Percentiles rank a stretch among this genome's conserved stretches.
These are phyloP conservation scores for Pythium scleroteichum DNA, from an alignment of 352 stramenopile genomes.

Conservation along the genomic window DNA sequence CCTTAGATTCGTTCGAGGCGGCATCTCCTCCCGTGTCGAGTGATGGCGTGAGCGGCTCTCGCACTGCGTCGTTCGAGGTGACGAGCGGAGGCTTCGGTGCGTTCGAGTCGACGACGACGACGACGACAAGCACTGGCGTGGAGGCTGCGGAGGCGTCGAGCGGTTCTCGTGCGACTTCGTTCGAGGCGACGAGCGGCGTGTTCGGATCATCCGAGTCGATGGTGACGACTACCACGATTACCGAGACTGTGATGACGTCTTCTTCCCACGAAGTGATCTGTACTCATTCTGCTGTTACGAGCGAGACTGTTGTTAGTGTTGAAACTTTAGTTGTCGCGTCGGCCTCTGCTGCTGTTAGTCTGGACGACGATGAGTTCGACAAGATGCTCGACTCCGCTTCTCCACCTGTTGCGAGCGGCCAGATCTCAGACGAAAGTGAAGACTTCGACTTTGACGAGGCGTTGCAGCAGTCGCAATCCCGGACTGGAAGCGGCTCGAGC, in stretches of 20 bases:
- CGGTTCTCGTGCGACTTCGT: conserved; percentile 12
- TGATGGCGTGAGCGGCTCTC: conserved; percentile 1
- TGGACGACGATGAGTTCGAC: conserved; percentile 28
- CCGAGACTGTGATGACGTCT: no score
- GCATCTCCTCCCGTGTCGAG: not conserved
- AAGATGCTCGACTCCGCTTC: conserved; percentile 22
- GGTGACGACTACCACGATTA: no score
- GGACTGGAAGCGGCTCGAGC: conserved; percentile 21
- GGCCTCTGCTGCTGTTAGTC: conserved; percentile 1
- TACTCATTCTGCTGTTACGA: no score
- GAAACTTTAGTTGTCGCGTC: not conserved
- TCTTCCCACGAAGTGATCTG: no score
- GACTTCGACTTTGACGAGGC: conserved; percentile 28
- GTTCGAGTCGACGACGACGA: conserved; percentile 1
- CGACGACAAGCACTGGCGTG: not conserved
- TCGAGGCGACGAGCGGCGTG: conserved; percentile 7
- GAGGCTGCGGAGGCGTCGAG: not conserved
- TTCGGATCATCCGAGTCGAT: conserved; percentile 6
- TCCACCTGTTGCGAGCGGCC: not conserved
- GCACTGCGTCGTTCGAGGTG: conserved; percentile 16
- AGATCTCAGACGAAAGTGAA: conserved; percentile 4
- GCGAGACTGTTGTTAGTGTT: not conserved
- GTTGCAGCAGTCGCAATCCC: conserved; percentile 9
- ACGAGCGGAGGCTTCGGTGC: conserved; percentile 2
- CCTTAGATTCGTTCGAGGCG: no score